Evolutionary conservation across 2,329 filamentous ascomycete genomes (phyloP), one percentile per base, ranked within the genome.

Genomic region (Fusarium udum): DNA sequence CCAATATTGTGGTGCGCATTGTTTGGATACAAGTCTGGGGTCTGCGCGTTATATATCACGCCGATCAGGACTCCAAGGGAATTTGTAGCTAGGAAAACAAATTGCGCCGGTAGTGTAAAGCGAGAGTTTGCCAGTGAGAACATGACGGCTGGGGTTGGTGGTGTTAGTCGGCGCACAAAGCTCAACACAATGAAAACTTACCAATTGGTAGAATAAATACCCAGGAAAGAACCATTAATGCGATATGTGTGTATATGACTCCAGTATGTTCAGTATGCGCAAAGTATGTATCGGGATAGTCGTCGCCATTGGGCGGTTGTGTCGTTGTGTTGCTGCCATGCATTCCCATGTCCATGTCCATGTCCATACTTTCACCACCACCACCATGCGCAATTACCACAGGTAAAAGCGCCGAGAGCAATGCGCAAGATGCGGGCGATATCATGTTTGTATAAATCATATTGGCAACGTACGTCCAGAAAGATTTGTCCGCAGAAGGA

Each of bases 1-100:
- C 95, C 95, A 48, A 95, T 87, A 81, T 93, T 95, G 84, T 95
- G 91, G 81, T 98, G 95, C n/a, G 92, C 89, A 79, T 97, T 97
- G 79, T 93, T 92, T 37, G 91, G 91, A 80, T 97, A 98, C 28
- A 98, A 84, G 79, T 97, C 93, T 2, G 95, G 94, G 0, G 94
- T 97, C 72, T 89, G 90, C 65, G 88, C 87, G 80, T 96, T 94
- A 85, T 97, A 97, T 39, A 94, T 84, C 56, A 89, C 87, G 13
- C 89, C 90, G 32, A 93, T 80, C 20, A 93, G 78, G 31, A 95
- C 75, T 24, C 92, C 93, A 4, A 92, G 75, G 7, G 85, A 87
- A 79, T 95, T 94, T 40, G 87, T 80, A 3, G 86, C 83, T 48
- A 93, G 81, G 80, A 95, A 95, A 14, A 85, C 70, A 68, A 95